These are phyloP conservation scores for Diplosphaera chodatii DNA, from an alignment of 139 green algal genomes.

Conservation along the genomic window DNA sequence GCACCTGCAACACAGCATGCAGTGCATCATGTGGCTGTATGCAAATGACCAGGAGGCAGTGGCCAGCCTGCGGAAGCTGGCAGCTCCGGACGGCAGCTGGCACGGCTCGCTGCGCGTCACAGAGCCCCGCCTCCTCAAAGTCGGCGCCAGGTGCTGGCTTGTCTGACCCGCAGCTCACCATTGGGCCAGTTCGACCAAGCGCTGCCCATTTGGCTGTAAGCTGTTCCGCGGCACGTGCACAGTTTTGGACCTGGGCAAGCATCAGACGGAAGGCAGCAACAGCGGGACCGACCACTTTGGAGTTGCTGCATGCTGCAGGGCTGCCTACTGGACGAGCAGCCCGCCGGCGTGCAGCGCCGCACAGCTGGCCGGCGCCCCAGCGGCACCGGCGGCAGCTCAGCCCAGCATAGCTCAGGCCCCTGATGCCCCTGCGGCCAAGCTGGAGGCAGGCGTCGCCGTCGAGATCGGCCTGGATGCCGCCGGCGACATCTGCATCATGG, in stretches of 20 bases:
- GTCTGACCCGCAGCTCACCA: too few relatives aligned
- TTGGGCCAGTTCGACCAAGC: too few relatives aligned
- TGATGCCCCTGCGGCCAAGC: too few relatives aligned
- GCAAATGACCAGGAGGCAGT: not conserved
- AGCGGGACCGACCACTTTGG: too few relatives aligned
- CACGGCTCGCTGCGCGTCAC: not conserved
- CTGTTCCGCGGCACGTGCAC: too few relatives aligned
- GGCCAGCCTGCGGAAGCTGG: not conserved
- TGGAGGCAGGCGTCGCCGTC: not conserved
- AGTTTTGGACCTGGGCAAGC: too few relatives aligned
- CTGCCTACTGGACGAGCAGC: not conserved
- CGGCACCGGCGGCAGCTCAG: too few relatives aligned
- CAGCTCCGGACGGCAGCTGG: not conserved
- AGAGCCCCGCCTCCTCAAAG: not conserved
- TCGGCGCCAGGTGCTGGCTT: not conserved
- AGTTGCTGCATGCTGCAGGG: not conserved
- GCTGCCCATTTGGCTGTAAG: too few relatives aligned
- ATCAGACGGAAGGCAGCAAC: too few relatives aligned
- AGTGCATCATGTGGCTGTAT: too few relatives aligned
- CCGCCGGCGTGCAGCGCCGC: not conserved
- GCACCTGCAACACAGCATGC: too few relatives aligned
- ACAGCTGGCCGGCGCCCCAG: not conserved
- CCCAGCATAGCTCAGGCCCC: not conserved
- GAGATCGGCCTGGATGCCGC: not conserved
- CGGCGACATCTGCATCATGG: not conserved